These are phyloP conservation scores for Cetraspora pellucida DNA, from an alignment of 192 early-diverging fungal genomes.

Conservation along the genomic window DNA sequence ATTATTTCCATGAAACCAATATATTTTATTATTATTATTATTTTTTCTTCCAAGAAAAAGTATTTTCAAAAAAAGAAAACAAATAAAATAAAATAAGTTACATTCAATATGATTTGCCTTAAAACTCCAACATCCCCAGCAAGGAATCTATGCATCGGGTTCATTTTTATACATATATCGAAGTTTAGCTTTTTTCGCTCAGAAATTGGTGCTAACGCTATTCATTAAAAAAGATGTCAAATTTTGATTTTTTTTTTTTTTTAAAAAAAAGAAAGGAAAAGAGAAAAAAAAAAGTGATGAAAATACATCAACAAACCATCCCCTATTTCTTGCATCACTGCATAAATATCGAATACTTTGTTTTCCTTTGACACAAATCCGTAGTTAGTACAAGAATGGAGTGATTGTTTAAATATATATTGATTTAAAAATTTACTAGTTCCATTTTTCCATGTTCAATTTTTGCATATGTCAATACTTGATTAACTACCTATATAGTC, in stretches of 20 bases:
- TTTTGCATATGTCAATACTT: constrained; percentile 13
- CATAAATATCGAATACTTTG: not conserved
- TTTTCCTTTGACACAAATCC: not conserved
- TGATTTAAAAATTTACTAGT: not conserved
- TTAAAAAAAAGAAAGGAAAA: not conserved
- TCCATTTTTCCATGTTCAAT: constrained; percentile 8
- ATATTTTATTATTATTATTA: not conserved
- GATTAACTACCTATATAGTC: constrained; percentile 9
- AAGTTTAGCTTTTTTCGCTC: constrained; percentile 4
- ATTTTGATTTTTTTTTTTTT: not conserved
- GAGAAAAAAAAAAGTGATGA: not conserved
- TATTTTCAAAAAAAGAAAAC: not conserved
- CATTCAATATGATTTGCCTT: constrained; percentile 15
- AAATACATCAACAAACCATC: not conserved
- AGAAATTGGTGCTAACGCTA: constrained; percentile 14
- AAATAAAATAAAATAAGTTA: no score
- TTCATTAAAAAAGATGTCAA: not conserved
- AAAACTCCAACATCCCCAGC: constrained; percentile 12
- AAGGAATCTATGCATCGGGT: constrained; percentile 16
- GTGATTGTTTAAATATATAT: not conserved
- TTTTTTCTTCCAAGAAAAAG: not conserved
- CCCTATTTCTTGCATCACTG: not conserved
- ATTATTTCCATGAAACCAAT: not conserved
- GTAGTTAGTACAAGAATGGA: no score
- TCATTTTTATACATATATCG: not conserved